Conservation (phyloP, 2,329 filamentous ascomycete species). For the Sporothrix inflata region DNA sequence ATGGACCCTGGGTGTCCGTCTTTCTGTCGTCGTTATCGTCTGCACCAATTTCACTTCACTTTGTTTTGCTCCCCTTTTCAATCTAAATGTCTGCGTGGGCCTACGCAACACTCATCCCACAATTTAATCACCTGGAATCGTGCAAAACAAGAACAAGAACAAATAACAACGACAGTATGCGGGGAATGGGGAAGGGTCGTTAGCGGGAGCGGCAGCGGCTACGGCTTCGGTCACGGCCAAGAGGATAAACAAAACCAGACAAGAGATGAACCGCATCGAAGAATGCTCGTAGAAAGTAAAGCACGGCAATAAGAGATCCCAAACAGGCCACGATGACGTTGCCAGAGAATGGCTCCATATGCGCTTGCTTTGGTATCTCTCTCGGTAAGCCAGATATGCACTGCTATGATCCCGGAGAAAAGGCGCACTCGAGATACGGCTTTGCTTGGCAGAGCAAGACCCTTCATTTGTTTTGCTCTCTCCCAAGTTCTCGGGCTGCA, state of each 20-base stretch:
- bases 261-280: background rate
- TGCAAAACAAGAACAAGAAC: background rate
- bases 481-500: background rate
- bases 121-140: background rate
- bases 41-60: background rate
- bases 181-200: background rate
- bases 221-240: slow-evolving; percentile 2
- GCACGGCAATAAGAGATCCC: background rate
- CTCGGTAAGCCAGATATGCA: background rate
- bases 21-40: background rate
- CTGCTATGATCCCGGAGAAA: background rate
- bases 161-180: background rate
- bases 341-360: background rate
- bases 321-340: background rate
- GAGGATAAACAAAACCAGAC: background rate
- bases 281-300: background rate
- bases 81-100: slow-evolving; percentile 12
- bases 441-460: background rate
- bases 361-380: background rate
- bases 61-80: background rate
- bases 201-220: background rate
- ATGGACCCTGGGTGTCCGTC: background rate
- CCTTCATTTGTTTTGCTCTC: background rate
- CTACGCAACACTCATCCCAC: slow-evolving; percentile 1
- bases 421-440: background rate